Evolutionary conservation across 345 rosid species (phyloP).

Genomic region (Cardamine resedifolia): DNA sequence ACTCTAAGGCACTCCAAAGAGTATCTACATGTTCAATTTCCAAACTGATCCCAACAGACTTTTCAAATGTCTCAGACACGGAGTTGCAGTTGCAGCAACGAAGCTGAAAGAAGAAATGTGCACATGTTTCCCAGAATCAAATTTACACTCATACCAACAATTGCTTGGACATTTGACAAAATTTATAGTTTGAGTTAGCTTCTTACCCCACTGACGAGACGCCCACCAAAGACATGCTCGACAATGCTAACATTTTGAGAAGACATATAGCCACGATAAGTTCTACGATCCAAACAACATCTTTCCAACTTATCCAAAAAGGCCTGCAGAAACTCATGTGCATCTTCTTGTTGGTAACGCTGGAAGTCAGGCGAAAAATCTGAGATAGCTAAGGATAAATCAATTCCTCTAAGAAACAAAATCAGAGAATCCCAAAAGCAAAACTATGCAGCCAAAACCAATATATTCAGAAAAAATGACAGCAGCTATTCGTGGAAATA

Average conservation of each 20-base stretch:
- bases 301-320: conserved; percentile 68
- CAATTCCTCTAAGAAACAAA: not conserved
- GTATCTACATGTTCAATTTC: conserved; percentile 63
- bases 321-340: conserved; percentile 82
- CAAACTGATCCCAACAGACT: conserved; percentile 67
- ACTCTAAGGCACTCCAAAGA: conserved; percentile 60
- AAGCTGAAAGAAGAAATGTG: conserved; percentile 44
- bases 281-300: conserved; percentile 49
- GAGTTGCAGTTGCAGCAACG: conserved; percentile 68
- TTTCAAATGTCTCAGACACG: conserved; percentile 60
- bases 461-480: not conserved
- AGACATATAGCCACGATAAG: conserved; percentile 23
- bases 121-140: not conserved
- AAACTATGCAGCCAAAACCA: conserved; percentile 1
- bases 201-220: conserved; percentile 67
- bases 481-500: not conserved
- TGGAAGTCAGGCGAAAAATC: conserved; percentile 59
- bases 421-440: not conserved
- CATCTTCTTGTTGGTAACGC: conserved; percentile 77
- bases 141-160: not conserved
- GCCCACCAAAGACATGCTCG: conserved; percentile 64
- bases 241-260: conserved; percentile 48
- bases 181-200: not conserved
- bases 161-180: not conserved
- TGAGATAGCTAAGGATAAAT: conserved; percentile 48